These are phyloP conservation scores for Astrothelium macrocarpum DNA, from an alignment of 495 filamentous ascomycete genomes.

Conservation along the genomic window DNA sequence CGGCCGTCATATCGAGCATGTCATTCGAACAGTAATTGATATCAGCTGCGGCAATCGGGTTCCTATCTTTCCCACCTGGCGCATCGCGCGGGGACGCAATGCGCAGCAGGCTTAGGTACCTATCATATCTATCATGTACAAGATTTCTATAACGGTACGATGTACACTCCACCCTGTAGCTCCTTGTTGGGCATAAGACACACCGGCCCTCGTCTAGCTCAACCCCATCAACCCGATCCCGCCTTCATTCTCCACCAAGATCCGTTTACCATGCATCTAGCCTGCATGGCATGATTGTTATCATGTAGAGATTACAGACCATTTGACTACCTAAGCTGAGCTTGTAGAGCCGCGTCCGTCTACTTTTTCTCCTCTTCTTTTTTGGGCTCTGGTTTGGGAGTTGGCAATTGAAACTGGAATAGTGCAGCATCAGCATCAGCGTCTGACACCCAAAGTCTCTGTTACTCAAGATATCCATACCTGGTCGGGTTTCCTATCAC, in stretches of 20 bases:
- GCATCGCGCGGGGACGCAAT: background rate
- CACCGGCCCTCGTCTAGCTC: background rate
- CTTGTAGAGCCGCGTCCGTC: conserved; percentile 18
- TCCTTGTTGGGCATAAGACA: background rate
- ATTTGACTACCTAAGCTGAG: background rate
- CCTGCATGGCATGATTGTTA: background rate
- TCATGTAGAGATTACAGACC: background rate
- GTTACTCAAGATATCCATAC: conserved; percentile 31
- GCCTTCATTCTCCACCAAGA: background rate
- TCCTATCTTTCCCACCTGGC: background rate
- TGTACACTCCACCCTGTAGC: background rate
- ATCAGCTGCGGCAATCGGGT: background rate
- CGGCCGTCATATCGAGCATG: background rate
- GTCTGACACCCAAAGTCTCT: background rate
- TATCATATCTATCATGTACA: too few species aligned
- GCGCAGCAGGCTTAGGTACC: background rate
- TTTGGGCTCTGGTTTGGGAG: conserved; percentile 86
- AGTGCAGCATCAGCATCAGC: conserved; percentile 9
- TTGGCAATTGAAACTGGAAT: conserved; percentile 79
- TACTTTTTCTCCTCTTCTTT: conserved; percentile 91
- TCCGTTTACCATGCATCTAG: background rate
- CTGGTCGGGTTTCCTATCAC: conserved; percentile 69
- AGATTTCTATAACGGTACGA: background rate
- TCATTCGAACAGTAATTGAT: background rate
- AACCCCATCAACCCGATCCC: background rate